A percentile compares a stretch with the other conserved stretches of the same genome.
phyloP scores from a whole-genome alignment of 2,329 filamentous ascomycete genomes.

The Xylariaceae sp. region DNA sequence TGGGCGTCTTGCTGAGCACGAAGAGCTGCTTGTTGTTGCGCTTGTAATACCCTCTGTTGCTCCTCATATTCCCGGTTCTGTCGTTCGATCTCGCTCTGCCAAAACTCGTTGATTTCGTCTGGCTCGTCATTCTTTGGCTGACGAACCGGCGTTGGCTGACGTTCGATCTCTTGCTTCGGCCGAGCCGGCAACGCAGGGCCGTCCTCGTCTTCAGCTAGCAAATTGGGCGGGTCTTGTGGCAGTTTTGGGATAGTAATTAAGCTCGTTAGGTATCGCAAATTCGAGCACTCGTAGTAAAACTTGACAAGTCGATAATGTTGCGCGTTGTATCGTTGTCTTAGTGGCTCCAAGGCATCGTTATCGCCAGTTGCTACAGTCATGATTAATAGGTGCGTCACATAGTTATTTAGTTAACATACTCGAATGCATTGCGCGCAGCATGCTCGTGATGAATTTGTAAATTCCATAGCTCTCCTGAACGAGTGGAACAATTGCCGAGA shows the following conservation, averaged over 20 bases:
- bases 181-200: conserved; percentile 78
- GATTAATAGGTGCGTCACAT: conserved; percentile 14
- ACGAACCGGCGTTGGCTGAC: conserved; percentile 64
- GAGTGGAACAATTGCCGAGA: conserved; percentile 86
- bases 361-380: conserved; percentile 68
- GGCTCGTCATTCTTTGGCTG: conserved; percentile 72
- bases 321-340: conserved; percentile 85
- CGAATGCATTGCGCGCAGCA: conserved; percentile 96
- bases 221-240: conserved; percentile 86
- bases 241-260: conserved; percentile 95
- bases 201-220: conserved; percentile 79
- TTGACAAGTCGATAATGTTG: conserved; percentile 95
- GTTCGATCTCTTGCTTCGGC: conserved; percentile 70
- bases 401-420: conserved; percentile 49
- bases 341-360: conserved; percentile 83
- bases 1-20: conserved; percentile 77
- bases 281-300: conserved; percentile 99
- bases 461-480: conserved; percentile 99
- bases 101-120: conserved; percentile 95
- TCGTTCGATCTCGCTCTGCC: conserved; percentile 86
- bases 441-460: conserved; percentile 99
- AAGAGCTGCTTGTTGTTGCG: conserved; percentile 79
- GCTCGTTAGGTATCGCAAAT: conserved; percentile 91
- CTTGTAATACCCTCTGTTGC: conserved; percentile 83
- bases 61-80: conserved; percentile 95